These are phyloP conservation scores for Phialocephala subalpina DNA, from an alignment of 2,329 filamentous ascomycete species.

Conservation along the genomic window DNA sequence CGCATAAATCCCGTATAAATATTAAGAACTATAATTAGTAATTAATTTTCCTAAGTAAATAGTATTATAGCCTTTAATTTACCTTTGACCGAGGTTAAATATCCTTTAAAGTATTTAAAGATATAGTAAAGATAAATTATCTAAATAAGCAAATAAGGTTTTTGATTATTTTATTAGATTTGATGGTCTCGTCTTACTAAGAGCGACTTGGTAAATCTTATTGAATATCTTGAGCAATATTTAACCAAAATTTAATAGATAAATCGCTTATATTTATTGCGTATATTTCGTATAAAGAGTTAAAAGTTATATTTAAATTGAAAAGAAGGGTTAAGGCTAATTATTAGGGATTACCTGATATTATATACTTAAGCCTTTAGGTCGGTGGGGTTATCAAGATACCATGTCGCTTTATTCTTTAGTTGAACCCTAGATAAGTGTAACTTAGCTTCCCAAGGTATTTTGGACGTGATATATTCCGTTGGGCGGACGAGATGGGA, in stretches of 20 bases:
- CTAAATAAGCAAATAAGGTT: background rate
- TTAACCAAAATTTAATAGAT: background rate
- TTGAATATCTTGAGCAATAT: background rate
- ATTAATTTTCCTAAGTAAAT: too few relatives aligned
- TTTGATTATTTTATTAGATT: background rate
- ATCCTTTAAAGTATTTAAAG: background rate
- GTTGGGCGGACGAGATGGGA: too few relatives aligned
- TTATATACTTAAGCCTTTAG: background rate
- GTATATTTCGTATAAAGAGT: too few relatives aligned
- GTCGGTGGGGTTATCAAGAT: background rate
- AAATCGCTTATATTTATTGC: background rate
- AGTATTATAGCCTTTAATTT: background rate
- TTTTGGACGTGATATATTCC: too few relatives aligned
- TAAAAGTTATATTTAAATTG: background rate
- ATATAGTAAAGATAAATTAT: background rate
- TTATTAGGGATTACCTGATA: background rate
- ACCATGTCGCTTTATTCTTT: background rate
- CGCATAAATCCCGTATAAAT: background rate
- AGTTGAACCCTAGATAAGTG: background rate
- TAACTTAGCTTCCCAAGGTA: background rate
- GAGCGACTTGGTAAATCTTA: background rate
- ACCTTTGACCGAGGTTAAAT: background rate
- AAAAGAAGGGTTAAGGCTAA: background rate
- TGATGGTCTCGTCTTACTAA: background rate
- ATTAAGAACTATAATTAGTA: too few relatives aligned